Base-by-base conservation (phyloP, 345 rosid genomes). In the Durio zibethinus region DNA sequence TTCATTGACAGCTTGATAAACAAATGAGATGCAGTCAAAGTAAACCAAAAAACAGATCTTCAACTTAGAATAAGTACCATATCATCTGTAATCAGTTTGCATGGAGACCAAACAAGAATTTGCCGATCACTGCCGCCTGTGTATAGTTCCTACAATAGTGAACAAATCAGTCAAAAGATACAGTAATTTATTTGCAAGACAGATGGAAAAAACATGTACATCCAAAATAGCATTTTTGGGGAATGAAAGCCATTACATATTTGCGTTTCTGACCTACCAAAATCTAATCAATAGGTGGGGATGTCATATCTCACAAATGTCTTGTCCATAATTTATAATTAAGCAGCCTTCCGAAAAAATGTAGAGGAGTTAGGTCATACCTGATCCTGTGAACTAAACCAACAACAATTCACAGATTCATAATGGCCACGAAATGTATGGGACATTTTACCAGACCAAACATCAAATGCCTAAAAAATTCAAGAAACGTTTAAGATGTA, bases 31-130 rank as follows among this genome's bases (percentile, higher is more conserved):
- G 29, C 60, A 40, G 20, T 11, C 53, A 33, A 60, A 48, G 2
- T 54, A 31, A 68, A 52, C 53, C 5, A 18, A 73, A 50, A 31
- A 47, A 73, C 4, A 35, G 45, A 74, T 31, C 16, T 54, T 47
- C 50, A 35, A 60, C 50, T 47, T 4, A 23, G 45, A 77, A 78
- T 56, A 82, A 74, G 7, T 80, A 87, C 89, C 75, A 50, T 60
- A 82, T 83, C 97, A 50, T 78, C 80, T 4, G 87, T 77, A 57
- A 77, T 56, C 76, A 76, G 72, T 78, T 83, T 80, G 65, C 86
- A 48, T 40, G 97, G 93, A 78, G 97, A 93, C 98, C 99, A 96
- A 29, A 90, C 93, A 52, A 93, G 97, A 82, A 91, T 96, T 80
- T 92, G 91, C 80, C 94, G 83, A 83, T 93, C 97, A 76, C 74